Percentiles rank a stretch among this genome's conserved stretches.
phyloP scores from a whole-genome alignment of 2,329 filamentous ascomycete species.

The Colletotrichum eleusines region DNA sequence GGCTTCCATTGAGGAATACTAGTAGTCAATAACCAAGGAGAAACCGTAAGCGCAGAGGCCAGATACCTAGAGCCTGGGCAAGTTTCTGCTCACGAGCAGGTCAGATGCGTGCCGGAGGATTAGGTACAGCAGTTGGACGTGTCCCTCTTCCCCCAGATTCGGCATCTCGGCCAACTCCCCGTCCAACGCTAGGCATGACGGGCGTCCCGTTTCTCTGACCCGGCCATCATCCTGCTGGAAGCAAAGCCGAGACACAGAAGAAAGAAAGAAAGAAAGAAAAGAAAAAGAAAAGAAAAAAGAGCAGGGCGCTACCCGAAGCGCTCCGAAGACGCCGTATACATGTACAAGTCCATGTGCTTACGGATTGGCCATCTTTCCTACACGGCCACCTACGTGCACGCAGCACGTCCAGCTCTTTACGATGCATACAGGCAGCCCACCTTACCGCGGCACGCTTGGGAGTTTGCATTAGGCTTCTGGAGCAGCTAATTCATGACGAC shows the following conservation, averaged over 20 bases:
- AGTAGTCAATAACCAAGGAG: background rate
- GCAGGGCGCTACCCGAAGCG: conserved; percentile 15
- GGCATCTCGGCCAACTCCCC: conserved; percentile 30
- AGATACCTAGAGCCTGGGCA: conserved; percentile 15
- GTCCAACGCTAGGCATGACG: conserved; percentile 19
- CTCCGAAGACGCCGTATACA: conserved; percentile 22
- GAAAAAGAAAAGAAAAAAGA: background rate
- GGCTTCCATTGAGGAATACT: background rate
- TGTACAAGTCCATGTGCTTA: background rate
- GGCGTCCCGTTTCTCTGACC: conserved; percentile 9
- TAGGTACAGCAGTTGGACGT: background rate
- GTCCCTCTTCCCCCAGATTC: conserved; percentile 11
- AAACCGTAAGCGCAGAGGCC: background rate
- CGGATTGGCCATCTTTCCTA: background rate
- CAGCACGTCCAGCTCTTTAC: background rate
- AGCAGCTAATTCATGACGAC: conserved; percentile 36
- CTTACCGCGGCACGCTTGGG: conserved; percentile 29
- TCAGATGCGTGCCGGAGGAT: conserved; percentile 4
- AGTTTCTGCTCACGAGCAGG: background rate
- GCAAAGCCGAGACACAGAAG: conserved; percentile 1
- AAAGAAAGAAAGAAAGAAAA: background rate
- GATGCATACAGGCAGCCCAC: conserved; percentile 25
- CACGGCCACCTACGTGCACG: background rate
- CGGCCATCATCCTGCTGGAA: conserved; percentile 6
- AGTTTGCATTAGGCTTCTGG: conserved; percentile 36